Percentiles rank a stretch among this genome's conserved stretches.
These are phyloP conservation scores for Gracilaria domingensis DNA, from an alignment of 23 red algal species.

Conservation along the genomic window DNA sequence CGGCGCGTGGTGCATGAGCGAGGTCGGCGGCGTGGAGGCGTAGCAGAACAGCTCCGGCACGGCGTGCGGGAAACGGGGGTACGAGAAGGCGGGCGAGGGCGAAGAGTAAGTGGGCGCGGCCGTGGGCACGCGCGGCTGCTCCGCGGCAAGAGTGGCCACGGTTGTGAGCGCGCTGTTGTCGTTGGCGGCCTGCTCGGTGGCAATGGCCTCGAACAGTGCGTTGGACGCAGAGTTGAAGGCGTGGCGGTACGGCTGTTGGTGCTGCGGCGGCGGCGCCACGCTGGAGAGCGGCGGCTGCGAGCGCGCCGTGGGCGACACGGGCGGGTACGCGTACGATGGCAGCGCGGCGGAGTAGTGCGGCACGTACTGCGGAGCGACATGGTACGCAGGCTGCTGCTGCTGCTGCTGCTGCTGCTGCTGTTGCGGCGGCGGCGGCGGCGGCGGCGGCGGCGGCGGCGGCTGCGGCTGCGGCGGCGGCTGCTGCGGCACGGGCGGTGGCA, in stretches of 20 bases:
- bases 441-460: neutral
- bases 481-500: neutral
- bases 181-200: neutral
- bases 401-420: neutral
- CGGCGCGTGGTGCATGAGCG: neutral
- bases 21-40: neutral
- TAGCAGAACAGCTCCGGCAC: slow-evolving; percentile 17
- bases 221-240: neutral
- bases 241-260: neutral
- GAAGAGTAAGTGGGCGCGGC: neutral
- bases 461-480: neutral
- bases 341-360: slow-evolving; percentile 7
- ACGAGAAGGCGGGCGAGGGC: neutral
- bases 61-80: neutral
- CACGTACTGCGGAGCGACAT: neutral
- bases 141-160: neutral
- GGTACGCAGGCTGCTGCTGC: neutral
- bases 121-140: slow-evolving; percentile 25
- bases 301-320: neutral
- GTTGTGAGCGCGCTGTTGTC: neutral
- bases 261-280: neutral
- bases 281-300: neutral
- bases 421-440: neutral
- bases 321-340: neutral
- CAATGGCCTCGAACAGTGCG: slow-evolving; percentile 16